Conservation (phyloP, 441 rosid genomes). For the Brassica balearica region DNA sequence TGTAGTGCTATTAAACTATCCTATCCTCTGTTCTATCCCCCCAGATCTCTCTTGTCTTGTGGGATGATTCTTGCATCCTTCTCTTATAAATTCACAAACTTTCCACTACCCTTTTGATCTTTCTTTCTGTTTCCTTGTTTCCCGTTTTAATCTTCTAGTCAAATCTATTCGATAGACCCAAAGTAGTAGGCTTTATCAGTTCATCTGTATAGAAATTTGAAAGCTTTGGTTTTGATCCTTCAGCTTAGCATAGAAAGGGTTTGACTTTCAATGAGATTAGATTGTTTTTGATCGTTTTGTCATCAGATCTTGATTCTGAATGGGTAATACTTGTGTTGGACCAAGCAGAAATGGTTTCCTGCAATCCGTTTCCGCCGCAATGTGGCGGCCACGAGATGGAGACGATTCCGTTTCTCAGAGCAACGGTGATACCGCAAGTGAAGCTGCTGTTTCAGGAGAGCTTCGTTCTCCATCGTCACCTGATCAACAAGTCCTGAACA, state of each 20-base stretch:
- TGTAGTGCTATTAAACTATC: conserved; percentile 38
- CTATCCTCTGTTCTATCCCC: neutral
- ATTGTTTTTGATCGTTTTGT: conserved; percentile 30
- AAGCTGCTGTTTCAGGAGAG: conserved; percentile 41
- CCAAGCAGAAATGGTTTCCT: conserved; percentile 59
- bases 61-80: conserved; percentile 4
- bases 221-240: conserved; percentile 6
- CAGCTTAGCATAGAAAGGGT: neutral
- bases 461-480: conserved; percentile 48
- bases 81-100: conserved; percentile 11
- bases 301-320: conserved; percentile 50
- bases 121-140: conserved; percentile 3
- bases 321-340: conserved; percentile 78
- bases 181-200: conserved; percentile 16
- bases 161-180: neutral
- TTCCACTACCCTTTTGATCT: conserved; percentile 10
- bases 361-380: conserved; percentile 67
- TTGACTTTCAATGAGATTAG: conserved; percentile 42
- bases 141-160: neutral
- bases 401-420: conserved; percentile 43
- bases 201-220: neutral
- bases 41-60: conserved; percentile 29
- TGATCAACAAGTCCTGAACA: conserved; percentile 49
- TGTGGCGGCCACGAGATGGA: conserved; percentile 53
- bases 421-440: conserved; percentile 45